Evolutionary conservation across 2,329 filamentous ascomycete genomes (phyloP), one percentile per base, ranked within the genome.

Genomic region (Neocatenulostroma microsporum): DNA sequence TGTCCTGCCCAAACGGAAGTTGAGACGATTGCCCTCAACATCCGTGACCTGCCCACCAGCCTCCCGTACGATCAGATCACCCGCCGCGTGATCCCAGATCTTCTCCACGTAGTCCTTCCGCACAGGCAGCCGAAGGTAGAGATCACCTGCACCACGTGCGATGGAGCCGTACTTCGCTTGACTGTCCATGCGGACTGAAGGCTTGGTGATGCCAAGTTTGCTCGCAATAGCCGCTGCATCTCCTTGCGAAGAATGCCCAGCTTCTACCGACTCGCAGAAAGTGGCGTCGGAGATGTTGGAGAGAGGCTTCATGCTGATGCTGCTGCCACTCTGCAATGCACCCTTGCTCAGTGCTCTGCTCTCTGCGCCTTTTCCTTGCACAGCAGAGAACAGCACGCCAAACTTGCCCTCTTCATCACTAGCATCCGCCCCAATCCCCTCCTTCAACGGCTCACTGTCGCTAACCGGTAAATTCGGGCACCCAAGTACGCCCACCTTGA

Each of bases 71-170:
- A 98, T 88, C 41, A 98, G 67, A 54, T 94, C 88, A 26, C 91
- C 91, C 10, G 89, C 91, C 13, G 91, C 91, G 62, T 98, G 91
- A 59, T 98, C 91, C 91, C 91, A 98, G 50, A 98, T 98, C 76
- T 98, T 98, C 73, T 98, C 91, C 61, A 94, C 79, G 67, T 98
- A 98, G 36, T 82, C 80, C 51, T 81, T 82, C 59, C 77, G 83
- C 19, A 85, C 82, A 3, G 91, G 91, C 40, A 98, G 68, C 36
- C 93, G 77, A 40, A 98, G 74, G 66, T 98, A 98, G 48, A 98
- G 80, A 57, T 98, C 91, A 33, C 88, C 91, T 4, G 88, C 87
- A 30, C 91, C 91, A 45, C 91, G 75, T 23, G 91, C 91, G 58
- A 98, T 94, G 23, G 84, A 91, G 44, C 82, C 89, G 65, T 98